phyloP scores from a whole-genome alignment of 805 yeast species.

The Hanseniaspora hatyaiensis region DNA sequence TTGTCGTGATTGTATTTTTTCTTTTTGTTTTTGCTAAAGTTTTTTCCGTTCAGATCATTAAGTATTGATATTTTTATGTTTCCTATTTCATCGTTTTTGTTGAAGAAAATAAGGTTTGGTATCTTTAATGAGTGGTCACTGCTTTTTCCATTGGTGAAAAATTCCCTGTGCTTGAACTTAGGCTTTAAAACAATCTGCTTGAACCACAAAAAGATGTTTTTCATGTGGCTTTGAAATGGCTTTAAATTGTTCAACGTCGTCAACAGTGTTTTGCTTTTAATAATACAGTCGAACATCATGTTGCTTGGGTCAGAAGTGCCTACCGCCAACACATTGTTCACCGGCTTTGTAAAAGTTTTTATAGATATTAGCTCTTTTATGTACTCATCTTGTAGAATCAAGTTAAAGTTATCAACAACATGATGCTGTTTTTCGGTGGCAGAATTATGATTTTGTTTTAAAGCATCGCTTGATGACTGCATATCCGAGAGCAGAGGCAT shows the following conservation, averaged over 20 bases:
- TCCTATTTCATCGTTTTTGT: slow-evolving; percentile 15
- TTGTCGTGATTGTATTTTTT: not conserved
- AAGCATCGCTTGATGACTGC: not conserved
- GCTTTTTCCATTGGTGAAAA: slow-evolving; percentile 9
- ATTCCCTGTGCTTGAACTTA: slow-evolving; percentile 12
- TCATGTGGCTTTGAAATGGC: slow-evolving; percentile 14
- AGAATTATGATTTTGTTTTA: not conserved
- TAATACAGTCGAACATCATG: slow-evolving; percentile 11
- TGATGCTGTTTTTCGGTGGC: too few species aligned
- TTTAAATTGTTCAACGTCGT: slow-evolving; percentile 9
- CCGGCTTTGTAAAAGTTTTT: slow-evolving; percentile 4
- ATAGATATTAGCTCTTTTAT: slow-evolving; percentile 10
- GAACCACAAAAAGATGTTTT: slow-evolving; percentile 11
- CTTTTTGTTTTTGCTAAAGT: slow-evolving; percentile 1
- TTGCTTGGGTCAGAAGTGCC: not conserved
- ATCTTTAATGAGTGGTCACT: slow-evolving; percentile 3
- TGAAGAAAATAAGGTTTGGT: slow-evolving; percentile 12
- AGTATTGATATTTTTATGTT: slow-evolving; percentile 12
- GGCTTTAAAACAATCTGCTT: slow-evolving; percentile 13
- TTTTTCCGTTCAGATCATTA: slow-evolving; percentile 7
- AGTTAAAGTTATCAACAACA: slow-evolving; percentile 2
- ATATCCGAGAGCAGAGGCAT: not conserved
- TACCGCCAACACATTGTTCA: not conserved
- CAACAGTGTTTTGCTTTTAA: slow-evolving; percentile 5
- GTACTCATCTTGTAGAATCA: slow-evolving; percentile 10